Evolutionary conservation across 2,329 filamentous ascomycete genomes (phyloP), one percentile per base, ranked within the genome.

Genomic region (Colletotrichum sp.): DNA sequence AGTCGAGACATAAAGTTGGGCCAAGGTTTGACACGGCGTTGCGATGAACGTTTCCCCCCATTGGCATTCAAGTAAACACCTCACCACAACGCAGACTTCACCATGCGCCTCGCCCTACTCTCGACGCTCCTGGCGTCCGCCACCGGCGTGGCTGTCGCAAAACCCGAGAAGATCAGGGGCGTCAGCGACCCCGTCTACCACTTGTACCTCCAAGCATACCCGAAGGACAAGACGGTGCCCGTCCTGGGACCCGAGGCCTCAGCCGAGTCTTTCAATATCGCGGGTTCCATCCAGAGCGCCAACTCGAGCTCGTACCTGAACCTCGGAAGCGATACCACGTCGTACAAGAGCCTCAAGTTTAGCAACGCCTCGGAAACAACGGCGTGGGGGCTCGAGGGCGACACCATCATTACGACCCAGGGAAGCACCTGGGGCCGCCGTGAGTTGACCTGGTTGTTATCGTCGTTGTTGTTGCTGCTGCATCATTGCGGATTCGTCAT

Each of bases 311-410:
- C 82, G 67, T 90, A 85, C 77, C 81, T 90, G 59, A 88, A 89
- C 76, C 84, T 90, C 36, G 82, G 83, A 51, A 81, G 77, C 31
- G 84, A 85, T 66, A 81, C 78, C 64, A 86, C 86, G 33, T 88
- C 86, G 59, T 90, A 89, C 80, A 88, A 89, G 80, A 85, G 86
- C n/a, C 80, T 90, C 36, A 83, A 81, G 8, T 87, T 90, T 75
- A 83, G 82, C 29, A 78, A 80, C 15, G 81, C 81, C 24, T 81
- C 83, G 7, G 80, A 78, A 11, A 88, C 86, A 8, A 87, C 84
- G 21, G 86, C 84, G 4, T 90, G 88, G 88, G 87, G 84, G 5
- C 81, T 90, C 68, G 88, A 86, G 78, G 84, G 82, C 5, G 82
- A 83, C 63, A 83, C 81, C 21, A 82, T 89, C 62, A 87, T 88